phyloP scores from a whole-genome alignment of 2,329 filamentous ascomycete species.

The Onygena corvina region DNA sequence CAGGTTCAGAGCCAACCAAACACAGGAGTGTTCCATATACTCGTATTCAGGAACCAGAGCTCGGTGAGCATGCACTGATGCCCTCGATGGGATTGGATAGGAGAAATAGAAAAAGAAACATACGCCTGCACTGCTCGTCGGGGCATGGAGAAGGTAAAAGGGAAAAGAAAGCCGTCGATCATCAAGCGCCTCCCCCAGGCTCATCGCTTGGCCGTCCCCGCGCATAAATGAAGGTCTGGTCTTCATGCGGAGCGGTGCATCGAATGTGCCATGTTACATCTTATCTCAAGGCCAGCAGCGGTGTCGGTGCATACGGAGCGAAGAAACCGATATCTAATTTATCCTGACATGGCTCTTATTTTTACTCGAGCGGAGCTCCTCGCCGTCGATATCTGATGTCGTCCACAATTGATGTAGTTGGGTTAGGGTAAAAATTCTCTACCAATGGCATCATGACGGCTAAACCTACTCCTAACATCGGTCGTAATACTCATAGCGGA shows the following conservation, averaged over 20 bases:
- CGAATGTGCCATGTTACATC: not conserved
- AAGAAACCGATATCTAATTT: too few relatives aligned
- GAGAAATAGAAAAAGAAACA: not conserved
- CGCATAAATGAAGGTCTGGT: not conserved
- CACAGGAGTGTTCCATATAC: not conserved
- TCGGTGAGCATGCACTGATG: not conserved
- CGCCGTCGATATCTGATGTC: not conserved
- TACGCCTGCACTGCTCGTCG: too few relatives aligned
- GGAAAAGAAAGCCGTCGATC: not conserved
- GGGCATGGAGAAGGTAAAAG: not conserved
- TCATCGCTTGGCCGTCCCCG: not conserved
- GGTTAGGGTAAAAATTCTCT: not conserved
- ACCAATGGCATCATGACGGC: too few relatives aligned
- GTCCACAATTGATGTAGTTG: not conserved
- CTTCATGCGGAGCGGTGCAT: not conserved
- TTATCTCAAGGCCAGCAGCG: not conserved
- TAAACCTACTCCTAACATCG: too few relatives aligned
- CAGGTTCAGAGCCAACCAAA: not conserved
- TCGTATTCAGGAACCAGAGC: constrained; percentile 1
- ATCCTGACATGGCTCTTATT: not conserved
- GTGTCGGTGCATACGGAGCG: too few relatives aligned
- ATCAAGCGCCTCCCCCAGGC: not conserved
- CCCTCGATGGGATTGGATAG: not conserved
- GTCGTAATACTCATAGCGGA: too few relatives aligned
- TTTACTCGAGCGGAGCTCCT: not conserved